Conservation (phyloP, 257 asterid genomes). For the Plectranthus barbatus region DNA sequence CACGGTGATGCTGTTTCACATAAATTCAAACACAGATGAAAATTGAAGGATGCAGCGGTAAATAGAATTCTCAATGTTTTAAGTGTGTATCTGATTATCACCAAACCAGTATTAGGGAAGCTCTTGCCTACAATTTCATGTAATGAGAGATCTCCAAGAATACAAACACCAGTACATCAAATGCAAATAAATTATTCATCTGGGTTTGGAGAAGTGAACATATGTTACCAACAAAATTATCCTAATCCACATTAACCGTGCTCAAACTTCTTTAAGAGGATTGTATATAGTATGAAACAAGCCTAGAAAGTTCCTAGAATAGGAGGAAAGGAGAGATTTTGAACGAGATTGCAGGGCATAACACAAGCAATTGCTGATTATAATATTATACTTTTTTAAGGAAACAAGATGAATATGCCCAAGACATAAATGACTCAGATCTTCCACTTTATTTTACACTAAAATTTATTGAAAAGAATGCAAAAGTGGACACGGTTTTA, state of each 20-base stretch:
- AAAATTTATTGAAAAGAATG: background rate
- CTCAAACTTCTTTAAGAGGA: background rate
- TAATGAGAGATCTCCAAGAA: background rate
- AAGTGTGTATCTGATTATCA: background rate
- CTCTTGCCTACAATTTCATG: background rate
- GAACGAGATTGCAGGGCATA: conserved; percentile 2
- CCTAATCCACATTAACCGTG: background rate
- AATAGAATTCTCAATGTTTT: background rate
- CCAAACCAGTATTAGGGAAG: background rate
- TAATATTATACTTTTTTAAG: too few species aligned
- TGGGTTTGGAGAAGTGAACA: background rate
- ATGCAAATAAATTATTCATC: background rate
- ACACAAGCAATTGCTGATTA: background rate
- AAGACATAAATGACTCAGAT: background rate
- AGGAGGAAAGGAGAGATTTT: background rate
- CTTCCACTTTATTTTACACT: background rate
- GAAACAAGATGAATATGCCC: too few species aligned
- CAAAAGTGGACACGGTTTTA: background rate
- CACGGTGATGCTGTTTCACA: conserved; percentile 11
- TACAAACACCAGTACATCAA: background rate
- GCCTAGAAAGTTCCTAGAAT: background rate
- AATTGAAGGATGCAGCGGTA: background rate
- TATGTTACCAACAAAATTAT: background rate
- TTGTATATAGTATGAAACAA: background rate
- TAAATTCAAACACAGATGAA: background rate